Conservation (phyloP, 306 rosid genomes). For the Spatholobus suberectus region DNA sequence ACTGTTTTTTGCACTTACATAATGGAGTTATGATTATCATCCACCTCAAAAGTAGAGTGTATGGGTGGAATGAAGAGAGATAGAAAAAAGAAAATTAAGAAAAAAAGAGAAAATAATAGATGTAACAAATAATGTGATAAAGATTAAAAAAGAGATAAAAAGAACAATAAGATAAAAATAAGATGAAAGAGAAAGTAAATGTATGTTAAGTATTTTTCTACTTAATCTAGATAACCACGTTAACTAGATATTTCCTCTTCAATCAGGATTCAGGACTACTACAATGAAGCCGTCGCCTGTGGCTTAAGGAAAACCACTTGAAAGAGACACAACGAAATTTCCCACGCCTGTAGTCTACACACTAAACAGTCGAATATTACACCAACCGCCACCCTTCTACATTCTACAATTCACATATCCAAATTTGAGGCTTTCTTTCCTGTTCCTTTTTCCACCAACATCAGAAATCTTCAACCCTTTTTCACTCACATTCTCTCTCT, state of each 20-base stretch:
- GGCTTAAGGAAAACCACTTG: not conserved
- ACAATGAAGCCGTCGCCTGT: not conserved
- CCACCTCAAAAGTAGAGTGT: too few species aligned
- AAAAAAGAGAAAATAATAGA: too few species aligned
- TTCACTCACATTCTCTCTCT: not conserved
- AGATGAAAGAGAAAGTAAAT: too few species aligned
- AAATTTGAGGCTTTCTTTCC: not conserved
- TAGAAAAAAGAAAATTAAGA: too few species aligned
- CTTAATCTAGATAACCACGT: not conserved
- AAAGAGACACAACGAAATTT: not conserved
- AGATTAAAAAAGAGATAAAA: too few species aligned
- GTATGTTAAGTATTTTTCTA: too few species aligned
- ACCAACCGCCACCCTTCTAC: not conserved
- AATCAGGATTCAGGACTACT: not conserved
- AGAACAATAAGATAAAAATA: too few species aligned
- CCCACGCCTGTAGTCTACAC: not conserved
- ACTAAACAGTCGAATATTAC: not conserved
- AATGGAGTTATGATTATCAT: too few species aligned
- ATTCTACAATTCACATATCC: not conserved
- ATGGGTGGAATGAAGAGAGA: too few species aligned
- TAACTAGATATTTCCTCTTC: not conserved
- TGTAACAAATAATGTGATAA: too few species aligned
- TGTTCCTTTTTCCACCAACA: slow-evolving; percentile 7
- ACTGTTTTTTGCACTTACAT: not conserved
- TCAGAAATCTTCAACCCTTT: not conserved